Percentiles rank a stretch among this genome's conserved stretches.
Conservation (phyloP, 2,329 filamentous ascomycete genomes). For the Trichoderma brevicompactum region DNA sequence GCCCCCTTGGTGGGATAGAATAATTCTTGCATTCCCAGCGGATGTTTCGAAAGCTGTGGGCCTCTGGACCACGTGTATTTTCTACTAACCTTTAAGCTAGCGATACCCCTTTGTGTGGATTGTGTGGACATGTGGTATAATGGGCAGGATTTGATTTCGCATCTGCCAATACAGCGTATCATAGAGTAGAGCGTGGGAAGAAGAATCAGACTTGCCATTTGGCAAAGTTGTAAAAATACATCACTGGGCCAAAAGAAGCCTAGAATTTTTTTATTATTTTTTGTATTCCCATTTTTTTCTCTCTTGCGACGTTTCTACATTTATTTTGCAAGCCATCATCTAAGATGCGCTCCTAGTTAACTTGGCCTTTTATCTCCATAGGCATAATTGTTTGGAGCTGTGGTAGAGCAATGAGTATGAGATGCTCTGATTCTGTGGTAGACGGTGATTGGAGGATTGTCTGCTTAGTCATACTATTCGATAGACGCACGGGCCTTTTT, state of each 20-base stretch:
- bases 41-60: neutral
- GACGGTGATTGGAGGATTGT: neutral
- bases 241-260: constrained; percentile 7
- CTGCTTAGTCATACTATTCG: constrained; percentile 9
- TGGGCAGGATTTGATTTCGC: constrained; percentile 14
- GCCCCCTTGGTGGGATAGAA: constrained; percentile 17
- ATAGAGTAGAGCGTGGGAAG: constrained; percentile 15
- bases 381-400: neutral
- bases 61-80: constrained; percentile 2
- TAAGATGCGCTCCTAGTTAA: too few species aligned
- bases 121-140: neutral
- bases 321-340: too few species aligned
- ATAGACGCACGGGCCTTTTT: constrained; percentile 1
- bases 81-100: constrained; percentile 1
- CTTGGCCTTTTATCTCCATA: neutral
- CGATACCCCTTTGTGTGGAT: constrained; percentile 25
- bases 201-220: neutral
- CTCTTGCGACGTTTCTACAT: neutral
- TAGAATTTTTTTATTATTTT: neutral
- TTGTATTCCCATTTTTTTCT: neutral
- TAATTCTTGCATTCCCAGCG: neutral
- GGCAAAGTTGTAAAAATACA: constrained; percentile 10
- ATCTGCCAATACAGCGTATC: neutral
- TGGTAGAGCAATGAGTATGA: neutral
- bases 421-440: neutral